Percentiles rank a stretch among this genome's conserved stretches.
Conservation (phyloP, 1,284 basidiomycete genomes). For the Ceratobasidium sp. region DNA sequence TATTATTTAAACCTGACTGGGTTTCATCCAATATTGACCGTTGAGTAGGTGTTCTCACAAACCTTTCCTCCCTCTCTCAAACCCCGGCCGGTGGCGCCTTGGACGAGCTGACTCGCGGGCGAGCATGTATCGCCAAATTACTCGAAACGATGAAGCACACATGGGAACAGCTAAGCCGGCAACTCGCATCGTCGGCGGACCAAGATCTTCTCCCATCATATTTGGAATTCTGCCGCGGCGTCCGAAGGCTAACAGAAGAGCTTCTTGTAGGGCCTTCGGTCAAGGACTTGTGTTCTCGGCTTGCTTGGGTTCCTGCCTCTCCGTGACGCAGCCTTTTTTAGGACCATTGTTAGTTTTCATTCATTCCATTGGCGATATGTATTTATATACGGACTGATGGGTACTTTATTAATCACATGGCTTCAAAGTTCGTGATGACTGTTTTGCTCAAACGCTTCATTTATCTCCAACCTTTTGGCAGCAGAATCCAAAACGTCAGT, state of each 20-base stretch:
- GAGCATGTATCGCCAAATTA: conserved; percentile 27
- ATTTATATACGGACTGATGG: neutral
- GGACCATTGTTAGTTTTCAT: too few species aligned
- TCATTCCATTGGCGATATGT: too few species aligned
- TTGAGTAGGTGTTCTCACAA: conserved; percentile 5
- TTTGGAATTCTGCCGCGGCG: conserved; percentile 23
- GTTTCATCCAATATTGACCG: neutral
- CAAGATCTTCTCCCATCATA: conserved; percentile 21
- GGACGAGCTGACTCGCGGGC: conserved; percentile 1
- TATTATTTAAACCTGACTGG: neutral
- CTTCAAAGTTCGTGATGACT: neutral
- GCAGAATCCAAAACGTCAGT: too few species aligned
- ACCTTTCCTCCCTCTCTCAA: neutral
- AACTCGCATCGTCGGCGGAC: conserved; percentile 8
- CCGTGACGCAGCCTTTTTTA: too few species aligned
- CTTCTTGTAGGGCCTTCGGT: conserved; percentile 1
- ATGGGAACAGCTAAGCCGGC: conserved; percentile 17
- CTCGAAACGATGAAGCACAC: conserved; percentile 34
- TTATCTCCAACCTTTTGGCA: neutral
- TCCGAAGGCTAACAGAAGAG: conserved; percentile 1
- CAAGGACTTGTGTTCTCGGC: conserved; percentile 15
- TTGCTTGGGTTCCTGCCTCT: conserved; percentile 5
- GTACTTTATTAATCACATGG: too few species aligned
- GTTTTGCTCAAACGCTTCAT: neutral
- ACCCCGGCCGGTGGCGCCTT: neutral